phyloP scores from a whole-genome alignment of 176 grass and related monocot species.

The Calamus simplicifolius region DNA sequence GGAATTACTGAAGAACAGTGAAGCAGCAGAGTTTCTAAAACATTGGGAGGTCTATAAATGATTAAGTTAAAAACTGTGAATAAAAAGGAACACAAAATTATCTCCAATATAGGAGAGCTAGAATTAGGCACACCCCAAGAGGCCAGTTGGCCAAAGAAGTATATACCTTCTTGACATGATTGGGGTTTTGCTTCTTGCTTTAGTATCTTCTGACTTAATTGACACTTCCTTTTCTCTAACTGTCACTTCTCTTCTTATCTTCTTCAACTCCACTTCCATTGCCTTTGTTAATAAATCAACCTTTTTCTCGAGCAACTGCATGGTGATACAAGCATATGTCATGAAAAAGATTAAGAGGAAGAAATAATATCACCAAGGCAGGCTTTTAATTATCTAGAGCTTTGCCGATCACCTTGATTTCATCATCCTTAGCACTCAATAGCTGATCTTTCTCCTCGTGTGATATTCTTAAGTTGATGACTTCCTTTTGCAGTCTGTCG shows the following conservation, averaged over 20 bases:
- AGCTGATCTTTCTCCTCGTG: slow-evolving; percentile 11
- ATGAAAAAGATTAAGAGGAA: too few species aligned
- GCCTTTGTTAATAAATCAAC: slow-evolving; percentile 3
- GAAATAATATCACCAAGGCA: not conserved
- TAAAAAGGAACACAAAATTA: too few species aligned
- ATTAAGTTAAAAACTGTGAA: too few species aligned
- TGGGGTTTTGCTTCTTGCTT: slow-evolving; percentile 1
- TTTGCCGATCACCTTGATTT: slow-evolving; percentile 20
- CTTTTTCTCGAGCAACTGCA: slow-evolving; percentile 18
- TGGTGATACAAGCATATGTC: not conserved
- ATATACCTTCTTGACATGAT: too few species aligned
- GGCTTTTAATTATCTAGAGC: not conserved
- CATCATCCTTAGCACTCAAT: slow-evolving; percentile 16
- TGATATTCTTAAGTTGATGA: slow-evolving; percentile 17
- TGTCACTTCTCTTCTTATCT: slow-evolving; percentile 12
- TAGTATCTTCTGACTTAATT: not conserved
- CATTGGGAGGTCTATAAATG: too few species aligned
- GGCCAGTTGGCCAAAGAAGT: too few species aligned
- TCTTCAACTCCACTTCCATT: slow-evolving; percentile 6
- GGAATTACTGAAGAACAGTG: too few species aligned
- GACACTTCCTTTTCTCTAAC: slow-evolving; percentile 10
- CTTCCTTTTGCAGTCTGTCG: slow-evolving; percentile 18
- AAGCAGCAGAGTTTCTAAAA: too few species aligned
- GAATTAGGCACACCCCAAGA: too few species aligned
- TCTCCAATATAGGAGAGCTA: too few species aligned